These are phyloP conservation scores for Misopates orontium DNA, from an alignment of 257 asterid species.

Conservation along the genomic window DNA sequence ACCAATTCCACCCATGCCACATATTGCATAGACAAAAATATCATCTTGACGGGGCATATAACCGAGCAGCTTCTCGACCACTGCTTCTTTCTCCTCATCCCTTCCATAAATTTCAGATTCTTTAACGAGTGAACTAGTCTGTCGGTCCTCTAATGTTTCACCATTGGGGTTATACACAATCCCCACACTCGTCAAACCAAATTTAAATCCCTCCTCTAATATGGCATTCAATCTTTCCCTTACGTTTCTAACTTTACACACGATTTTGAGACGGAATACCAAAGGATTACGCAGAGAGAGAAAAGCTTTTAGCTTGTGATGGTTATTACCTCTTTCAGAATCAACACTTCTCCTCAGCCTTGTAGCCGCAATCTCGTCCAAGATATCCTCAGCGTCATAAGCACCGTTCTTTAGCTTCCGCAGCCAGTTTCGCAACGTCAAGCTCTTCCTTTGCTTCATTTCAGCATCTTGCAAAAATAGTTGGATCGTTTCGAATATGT, in stretches of 20 bases:
- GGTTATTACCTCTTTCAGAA: slow-evolving; percentile 10
- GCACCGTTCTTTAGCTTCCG: slow-evolving; percentile 37
- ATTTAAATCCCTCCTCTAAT: too few species aligned
- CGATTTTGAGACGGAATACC: slow-evolving; percentile 14
- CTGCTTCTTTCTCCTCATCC: slow-evolving; percentile 34
- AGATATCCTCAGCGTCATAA: slow-evolving; percentile 39
- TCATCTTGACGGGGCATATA: slow-evolving; percentile 2
- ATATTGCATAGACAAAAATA: slow-evolving; percentile 30
- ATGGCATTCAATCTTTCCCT: too few species aligned
- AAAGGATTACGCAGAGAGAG: slow-evolving; percentile 7
- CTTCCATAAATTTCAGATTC: too few species aligned
- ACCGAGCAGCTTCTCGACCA: slow-evolving; percentile 17
- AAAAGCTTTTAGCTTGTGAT: not conserved
- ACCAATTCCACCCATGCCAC: slow-evolving; percentile 44
- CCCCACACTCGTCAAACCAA: slow-evolving; percentile 29
- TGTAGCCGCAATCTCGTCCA: slow-evolving; percentile 30
- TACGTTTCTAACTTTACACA: too few species aligned
- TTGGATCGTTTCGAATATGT: slow-evolving; percentile 14
- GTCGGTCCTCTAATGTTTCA: not conserved
- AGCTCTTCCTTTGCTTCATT: too few species aligned
- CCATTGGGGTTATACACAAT: slow-evolving; percentile 23
- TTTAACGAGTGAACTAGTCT: slow-evolving; percentile 37
- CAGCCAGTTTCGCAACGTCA: slow-evolving; percentile 28
- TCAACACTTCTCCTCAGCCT: slow-evolving; percentile 23
- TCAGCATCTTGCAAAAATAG: slow-evolving; percentile 28